Base-by-base conservation (phyloP, 306 rosid genomes). In the Quercus ilex region DNA sequence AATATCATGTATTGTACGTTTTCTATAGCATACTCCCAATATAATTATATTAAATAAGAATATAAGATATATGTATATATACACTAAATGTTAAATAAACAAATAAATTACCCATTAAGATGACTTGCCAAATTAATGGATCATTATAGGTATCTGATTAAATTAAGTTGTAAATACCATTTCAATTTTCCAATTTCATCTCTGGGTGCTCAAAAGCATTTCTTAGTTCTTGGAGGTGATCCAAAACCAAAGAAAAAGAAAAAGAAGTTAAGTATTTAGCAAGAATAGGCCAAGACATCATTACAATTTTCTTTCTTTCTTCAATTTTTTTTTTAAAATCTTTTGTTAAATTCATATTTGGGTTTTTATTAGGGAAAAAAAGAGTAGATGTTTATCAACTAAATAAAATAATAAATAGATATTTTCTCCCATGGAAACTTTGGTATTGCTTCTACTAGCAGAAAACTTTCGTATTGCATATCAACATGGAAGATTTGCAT, bases 301-400 rank as follows among this genome's bases (percentile, higher is more conserved):
- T 52, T 94, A 88, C 64, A 86, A 92, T 6, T 84, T 97, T 91
- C 90, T 94, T 97, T 92, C 74, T n/a, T 53, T 43, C 3, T 28
- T 5, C 26, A 26, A 26, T 26, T 6, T 17, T 67, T 38, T 38
- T 6, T 6, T 67, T 18, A 7, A 31, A 65, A 71, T 21, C 31
- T 74, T 63, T 20, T 63, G 64, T 55, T 35, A 14, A 35, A 65
- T 59, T 59, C 38, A 59, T 59, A 30, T 77, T 58, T 57, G 59
- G 75, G 25, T 19, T 85, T 23, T 55, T 15, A 6, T 51, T 7
- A 5, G 43, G 43, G 43, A 6, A 1, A 38, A 35, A 38, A 6
- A 6, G 43, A 0, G 26, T 26, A 38, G 2, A 38, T 7, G 10
- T 38, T 38, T 38, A 38, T 38, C 10, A 38, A 6, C 7, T 6